Evolutionary conservation across 2,329 filamentous ascomycete species (phyloP).

Genomic region (Orbilia ellipsospora): DNA sequence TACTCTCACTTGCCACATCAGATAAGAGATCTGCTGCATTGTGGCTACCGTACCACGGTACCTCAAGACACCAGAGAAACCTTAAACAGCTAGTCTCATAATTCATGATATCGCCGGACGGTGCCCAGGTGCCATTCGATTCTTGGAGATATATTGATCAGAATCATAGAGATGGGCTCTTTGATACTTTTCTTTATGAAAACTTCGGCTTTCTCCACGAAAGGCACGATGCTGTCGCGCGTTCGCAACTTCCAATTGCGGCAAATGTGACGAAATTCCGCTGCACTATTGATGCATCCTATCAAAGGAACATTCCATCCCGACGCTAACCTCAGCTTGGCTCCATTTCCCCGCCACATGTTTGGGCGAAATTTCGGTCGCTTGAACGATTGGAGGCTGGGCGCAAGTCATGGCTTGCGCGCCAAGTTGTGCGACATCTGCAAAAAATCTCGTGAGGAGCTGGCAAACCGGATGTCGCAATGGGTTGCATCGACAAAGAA

Average conservation of each 20-base stretch:
- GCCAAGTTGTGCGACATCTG: constrained; percentile 53
- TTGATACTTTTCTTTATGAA: neutral
- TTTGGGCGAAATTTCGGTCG: constrained; percentile 22
- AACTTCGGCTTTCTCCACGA: constrained; percentile 11
- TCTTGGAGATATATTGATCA: constrained; percentile 10
- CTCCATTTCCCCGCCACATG: constrained; percentile 34
- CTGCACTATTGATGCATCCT: neutral
- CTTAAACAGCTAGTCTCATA: too few relatives aligned
- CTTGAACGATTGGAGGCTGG: constrained; percentile 14
- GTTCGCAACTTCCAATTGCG: constrained; percentile 48
- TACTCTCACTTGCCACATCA: constrained; percentile 10
- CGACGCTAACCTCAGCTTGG: constrained; percentile 42
- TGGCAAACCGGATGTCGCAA: constrained; percentile 5
- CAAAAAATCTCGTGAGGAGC: constrained; percentile 22
- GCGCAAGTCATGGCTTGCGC: constrained; percentile 45
- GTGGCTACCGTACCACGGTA: constrained; percentile 16
- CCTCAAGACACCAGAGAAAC: neutral
- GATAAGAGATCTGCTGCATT: neutral
- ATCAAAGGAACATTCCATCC: constrained; percentile 37
- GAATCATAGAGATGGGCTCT: too few relatives aligned
- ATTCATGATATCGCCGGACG: neutral
- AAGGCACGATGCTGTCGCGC: constrained; percentile 24
- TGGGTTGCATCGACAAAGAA: constrained; percentile 1
- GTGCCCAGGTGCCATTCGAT: neutral
- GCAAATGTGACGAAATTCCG: constrained; percentile 26